These are phyloP conservation scores for Cruciata laevipes DNA, from an alignment of 257 asterid species.

Conservation along the genomic window DNA sequence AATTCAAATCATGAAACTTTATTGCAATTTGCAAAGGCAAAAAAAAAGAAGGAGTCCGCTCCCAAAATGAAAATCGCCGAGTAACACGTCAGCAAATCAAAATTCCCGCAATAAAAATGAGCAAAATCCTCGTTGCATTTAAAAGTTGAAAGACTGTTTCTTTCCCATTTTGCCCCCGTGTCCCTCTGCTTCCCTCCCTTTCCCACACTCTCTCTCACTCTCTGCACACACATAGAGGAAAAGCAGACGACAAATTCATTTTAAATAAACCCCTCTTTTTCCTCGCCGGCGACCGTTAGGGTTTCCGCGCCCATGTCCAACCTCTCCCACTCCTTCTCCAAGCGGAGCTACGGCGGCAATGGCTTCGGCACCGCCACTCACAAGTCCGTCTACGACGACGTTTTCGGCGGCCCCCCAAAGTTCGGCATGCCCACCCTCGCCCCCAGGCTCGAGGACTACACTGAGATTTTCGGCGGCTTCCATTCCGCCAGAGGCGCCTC, in stretches of 20 bases:
- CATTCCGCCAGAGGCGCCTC: conserved; percentile 67
- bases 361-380: conserved; percentile 43
- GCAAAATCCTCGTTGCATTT: conserved; percentile 5
- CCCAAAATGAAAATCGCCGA: neutral
- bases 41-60: neutral
- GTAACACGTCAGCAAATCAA: conserved; percentile 12
- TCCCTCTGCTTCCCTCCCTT: neutral
- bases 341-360: conserved; percentile 41
- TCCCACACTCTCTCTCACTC: conserved; percentile 7
- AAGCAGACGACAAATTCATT: neutral
- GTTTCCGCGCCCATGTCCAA: conserved; percentile 46
- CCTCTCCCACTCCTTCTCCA: conserved; percentile 48
- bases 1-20: too few relatives aligned
- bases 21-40: neutral
- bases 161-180: conserved; percentile 15
- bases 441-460: conserved; percentile 78
- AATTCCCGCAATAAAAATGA: conserved; percentile 2
- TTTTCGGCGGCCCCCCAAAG: conserved; percentile 56
- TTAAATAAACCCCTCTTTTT: neutral
- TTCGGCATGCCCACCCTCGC: conserved; percentile 48
- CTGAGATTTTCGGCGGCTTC: conserved; percentile 80
- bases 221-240: conserved; percentile 6
- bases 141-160: neutral
- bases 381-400: conserved; percentile 73
- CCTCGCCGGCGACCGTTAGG: neutral